Conservation (phyloP, 2,329 filamentous ascomycete genomes). For the Trichophyton equinum region DNA sequence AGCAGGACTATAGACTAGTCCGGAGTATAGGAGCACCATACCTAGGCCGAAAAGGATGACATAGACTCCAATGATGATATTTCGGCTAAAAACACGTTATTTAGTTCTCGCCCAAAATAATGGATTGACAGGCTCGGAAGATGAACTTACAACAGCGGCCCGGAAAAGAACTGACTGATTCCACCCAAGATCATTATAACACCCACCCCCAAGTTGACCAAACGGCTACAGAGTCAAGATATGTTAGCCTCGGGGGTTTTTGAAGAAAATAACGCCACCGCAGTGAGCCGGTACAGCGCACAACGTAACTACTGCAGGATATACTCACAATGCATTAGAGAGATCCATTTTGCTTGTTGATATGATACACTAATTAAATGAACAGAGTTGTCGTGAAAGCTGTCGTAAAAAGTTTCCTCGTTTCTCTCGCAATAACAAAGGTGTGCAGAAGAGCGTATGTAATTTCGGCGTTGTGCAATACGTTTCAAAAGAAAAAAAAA, state of each 20-base stretch:
- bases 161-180: slow-evolving; percentile 36
- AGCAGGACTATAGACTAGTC: neutral
- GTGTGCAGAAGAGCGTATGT: neutral
- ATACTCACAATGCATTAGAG: slow-evolving; percentile 75
- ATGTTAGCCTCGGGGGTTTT: slow-evolving; percentile 17
- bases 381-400: neutral
- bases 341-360: slow-evolving; percentile 59
- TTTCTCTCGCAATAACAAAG: neutral
- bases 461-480: neutral
- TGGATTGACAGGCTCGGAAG: neutral
- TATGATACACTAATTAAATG: neutral
- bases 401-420: neutral
- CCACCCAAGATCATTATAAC: slow-evolving; percentile 81
- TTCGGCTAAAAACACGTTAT: slow-evolving; percentile 39
- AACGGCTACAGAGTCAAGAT: slow-evolving; percentile 50
- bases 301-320: neutral
- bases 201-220: slow-evolving; percentile 83
- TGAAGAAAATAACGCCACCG: neutral
- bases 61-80: slow-evolving; percentile 70
- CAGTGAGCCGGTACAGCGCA: neutral
- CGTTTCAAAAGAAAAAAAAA: neutral
- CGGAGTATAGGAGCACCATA: slow-evolving; percentile 33
- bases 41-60: slow-evolving; percentile 81
- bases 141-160: slow-evolving; percentile 8
- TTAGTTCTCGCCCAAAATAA: neutral